A percentile compares a stretch with the other conserved stretches of the same genome.
Evolutionary conservation across 1,284 basidiomycete genomes (phyloP).

Genomic region (Cryptococcus sp.): DNA sequence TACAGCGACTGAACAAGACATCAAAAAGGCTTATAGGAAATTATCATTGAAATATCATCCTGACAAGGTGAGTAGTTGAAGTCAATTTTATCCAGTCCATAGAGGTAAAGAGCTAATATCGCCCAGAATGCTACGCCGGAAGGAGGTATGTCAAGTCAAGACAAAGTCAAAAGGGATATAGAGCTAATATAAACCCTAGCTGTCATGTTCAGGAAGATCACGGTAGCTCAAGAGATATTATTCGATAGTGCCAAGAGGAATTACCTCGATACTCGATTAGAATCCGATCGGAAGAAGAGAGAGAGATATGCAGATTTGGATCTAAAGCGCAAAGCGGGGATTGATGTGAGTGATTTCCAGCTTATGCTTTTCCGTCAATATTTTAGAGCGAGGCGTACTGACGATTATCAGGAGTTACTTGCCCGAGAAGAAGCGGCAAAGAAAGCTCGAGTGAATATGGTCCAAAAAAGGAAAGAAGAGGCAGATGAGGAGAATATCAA

Average conservation of each 20-base stretch:
- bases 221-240: constrained; percentile 76
- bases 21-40: constrained; percentile 76
- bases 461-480: constrained; percentile 54
- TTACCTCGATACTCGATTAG: constrained; percentile 74
- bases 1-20: constrained; percentile 73
- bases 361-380: background rate
- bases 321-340: constrained; percentile 68
- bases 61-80: constrained; percentile 59
- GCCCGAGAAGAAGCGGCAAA: constrained; percentile 75
- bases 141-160: background rate
- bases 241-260: constrained; percentile 75
- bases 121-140: constrained; percentile 6
- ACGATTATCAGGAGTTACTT: constrained; percentile 63
- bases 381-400: background rate
- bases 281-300: constrained; percentile 64
- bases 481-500: constrained; percentile 67
- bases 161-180: background rate
- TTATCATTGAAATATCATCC: constrained; percentile 82
- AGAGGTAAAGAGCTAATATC: background rate
- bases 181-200: constrained; percentile 47
- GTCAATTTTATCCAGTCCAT: background rate
- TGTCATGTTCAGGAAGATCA: constrained; percentile 80
- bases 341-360: constrained; percentile 49
- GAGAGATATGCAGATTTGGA: constrained; percentile 72
- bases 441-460: constrained; percentile 60